Base-by-base conservation (phyloP, 306 rosid species). In the Pachyrhizus erosus region DNA sequence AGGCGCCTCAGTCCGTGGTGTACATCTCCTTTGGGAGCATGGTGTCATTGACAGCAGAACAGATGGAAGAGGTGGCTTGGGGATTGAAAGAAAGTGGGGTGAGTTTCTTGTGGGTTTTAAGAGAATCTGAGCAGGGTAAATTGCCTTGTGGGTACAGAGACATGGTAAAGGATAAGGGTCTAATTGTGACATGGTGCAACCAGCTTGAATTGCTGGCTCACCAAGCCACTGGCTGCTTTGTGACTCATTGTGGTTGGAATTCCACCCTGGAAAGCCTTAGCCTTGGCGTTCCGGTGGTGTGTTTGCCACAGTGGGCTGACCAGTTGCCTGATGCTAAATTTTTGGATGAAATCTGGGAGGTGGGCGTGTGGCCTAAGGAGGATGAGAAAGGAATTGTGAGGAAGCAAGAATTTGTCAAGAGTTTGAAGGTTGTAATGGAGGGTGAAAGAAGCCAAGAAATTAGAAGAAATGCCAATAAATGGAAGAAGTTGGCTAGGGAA, bases 241-340 rank as follows among this genome's bases (percentile, higher is more conserved):
- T 90, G 77, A 89, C 90, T 0, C 94, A 90, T 14, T 90, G 97
- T 48, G 92, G 94, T 3, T 86, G 97, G 97, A 92, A 92, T 18
- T 92, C 92, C 0, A 92, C 93, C 6, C 89, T 92, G 0, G 97
- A 92, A 78, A 91, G 87, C 65, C 80, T 92, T 5, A 86, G 94
- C 64, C 87, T 90, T n/a, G 91, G 93, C 1, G 89, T 89, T 21
- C 93, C 93, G 0, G 89, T 90, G 87, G 87, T 89, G 69, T 91
- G 90, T 9, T 83, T 92, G 80, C 94, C 92, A 1, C 92, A 86
- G 61, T 90, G 92, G 94, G 73, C 89, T 0, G 97, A 92, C 46
- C 94, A 89, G 29, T 75, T 89, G 76, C 86, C 94, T 0, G 92
- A 92, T 77, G 94, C 94, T 0, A 90, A 89, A 81, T 92, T 66